Evolutionary conservation across 2,329 filamentous ascomycete genomes (phyloP), one percentile per base, ranked within the genome.

Genomic region (Sclerotinia subarctica): DNA sequence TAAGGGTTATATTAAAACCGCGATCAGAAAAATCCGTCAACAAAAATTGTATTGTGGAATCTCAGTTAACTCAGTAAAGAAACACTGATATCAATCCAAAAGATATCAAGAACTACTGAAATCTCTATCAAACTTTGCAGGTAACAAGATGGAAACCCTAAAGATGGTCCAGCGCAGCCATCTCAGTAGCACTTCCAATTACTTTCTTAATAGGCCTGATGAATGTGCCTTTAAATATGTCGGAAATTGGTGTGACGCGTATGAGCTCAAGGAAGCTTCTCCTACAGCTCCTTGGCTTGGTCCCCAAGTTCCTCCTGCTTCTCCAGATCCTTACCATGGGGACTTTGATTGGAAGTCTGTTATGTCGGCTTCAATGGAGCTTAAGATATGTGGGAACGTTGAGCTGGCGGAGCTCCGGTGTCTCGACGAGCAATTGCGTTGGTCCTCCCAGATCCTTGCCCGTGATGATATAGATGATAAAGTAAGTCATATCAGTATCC

Each of bases 311-410:
- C 3, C 8, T 10, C 0, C 32, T 6, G 2, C 26, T 54, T 17
- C 17, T 54, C 11, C 19, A 3, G 5, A 5, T 13, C 26, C 52
- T 32, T 54, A 32, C 13, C 13, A 5, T 19, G 17, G 21, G 8
- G 26, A 19, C 11, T 11, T 11, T 11, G 32, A 54, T n/a, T 56
- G 24, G 42, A 59, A 32, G 26, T 29, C 24, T 5, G 17, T 24
- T 7, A 0, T 1, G 10, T 46, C 38, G 29, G 38, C 10, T 59
- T 2, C 24, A 19, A 3, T 0, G 4, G 42, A 59, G 24, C 57
- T 46, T 29, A 4, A 19, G 7, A 1, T 0, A 3, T 7, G 5
- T 17, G 7, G 0, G 6, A 0, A 15, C 1, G 6, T 10, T 6
- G 8, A 1, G 53, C 0, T 4, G 11, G 3, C 2, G 1, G 21